Conservation (phyloP, 176 grass and related monocot genomes). For the Oryza meridionalis region DNA sequence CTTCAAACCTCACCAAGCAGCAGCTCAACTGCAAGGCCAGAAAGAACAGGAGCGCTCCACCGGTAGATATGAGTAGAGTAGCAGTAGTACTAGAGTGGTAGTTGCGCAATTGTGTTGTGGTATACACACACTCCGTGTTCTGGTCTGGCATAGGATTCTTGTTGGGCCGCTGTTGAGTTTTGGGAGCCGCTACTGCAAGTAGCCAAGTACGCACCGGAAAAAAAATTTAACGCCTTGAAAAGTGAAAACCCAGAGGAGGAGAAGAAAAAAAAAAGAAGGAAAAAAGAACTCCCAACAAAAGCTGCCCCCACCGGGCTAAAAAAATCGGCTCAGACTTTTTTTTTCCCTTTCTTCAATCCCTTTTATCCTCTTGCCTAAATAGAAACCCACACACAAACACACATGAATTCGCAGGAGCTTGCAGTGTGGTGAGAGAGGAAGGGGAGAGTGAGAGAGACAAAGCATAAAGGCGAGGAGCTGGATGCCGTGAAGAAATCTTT, state of each 20-base stretch:
- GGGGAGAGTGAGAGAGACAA: slow-evolving; percentile 6
- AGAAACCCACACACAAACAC: slow-evolving; percentile 16
- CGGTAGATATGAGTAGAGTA: neutral
- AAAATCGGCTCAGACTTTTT: slow-evolving; percentile 23
- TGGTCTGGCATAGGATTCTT: slow-evolving; percentile 47
- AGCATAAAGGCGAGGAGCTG: neutral
- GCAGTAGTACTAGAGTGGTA: neutral
- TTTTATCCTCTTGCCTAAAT: slow-evolving; percentile 47
- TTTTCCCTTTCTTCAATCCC: neutral
- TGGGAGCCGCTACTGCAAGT: slow-evolving; percentile 9
- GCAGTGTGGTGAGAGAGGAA: neutral
- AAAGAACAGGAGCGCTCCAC: neutral
- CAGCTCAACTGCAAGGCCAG: slow-evolving; percentile 29
- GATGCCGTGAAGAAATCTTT: slow-evolving; percentile 23
- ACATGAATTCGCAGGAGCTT: slow-evolving; percentile 42
- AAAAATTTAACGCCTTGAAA: slow-evolving; percentile 47
- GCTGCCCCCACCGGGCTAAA: slow-evolving; percentile 46
- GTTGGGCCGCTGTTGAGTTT: slow-evolving; percentile 39
- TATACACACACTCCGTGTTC: neutral
- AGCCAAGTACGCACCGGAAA: slow-evolving; percentile 28
- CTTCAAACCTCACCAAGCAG: neutral
- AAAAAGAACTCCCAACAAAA: slow-evolving; percentile 13
- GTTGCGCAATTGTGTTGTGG: neutral
- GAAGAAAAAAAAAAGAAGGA: neutral
- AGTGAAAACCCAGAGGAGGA: slow-evolving; percentile 38